Evolutionary conservation across 2,329 filamentous ascomycete genomes (phyloP), one percentile per base, ranked within the genome.

Genomic region (Arachnopeziza araneosa): DNA sequence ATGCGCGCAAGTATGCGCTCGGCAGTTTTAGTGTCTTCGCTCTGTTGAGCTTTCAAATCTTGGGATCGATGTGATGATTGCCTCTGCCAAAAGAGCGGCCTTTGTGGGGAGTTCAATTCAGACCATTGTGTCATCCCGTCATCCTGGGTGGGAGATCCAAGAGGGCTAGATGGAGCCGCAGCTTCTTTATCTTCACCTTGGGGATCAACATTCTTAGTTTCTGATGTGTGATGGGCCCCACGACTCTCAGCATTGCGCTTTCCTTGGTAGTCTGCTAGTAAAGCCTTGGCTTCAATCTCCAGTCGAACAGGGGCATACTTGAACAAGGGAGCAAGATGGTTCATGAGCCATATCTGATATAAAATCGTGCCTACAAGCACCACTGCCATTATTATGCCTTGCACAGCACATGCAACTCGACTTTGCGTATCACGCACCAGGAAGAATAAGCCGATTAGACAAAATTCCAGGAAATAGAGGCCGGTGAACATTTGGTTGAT

Each of bases 11-110:
- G 63, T 12, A 65, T 65, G 17, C 59, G 57, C 55, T 61, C 55
- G 23, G 63, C 63, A 23, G 53, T 30, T 78, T 76, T 23, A 73
- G 73, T 54, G 77, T 77, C 24, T 73, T 70, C 7, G 76, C 72
- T 7, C 80, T 78, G 4, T 80, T 80, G 7, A 82, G 79, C 0
- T 81, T 76, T 1, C 80, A 78, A 9, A 88, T 72, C 0, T 85
- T 85, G 59, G 91, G 83, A 17, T 87, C 86, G 30, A 79, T 79
- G 60, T 86, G 84, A 70, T 93, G 90, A 7, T 85, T 60, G 57
- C 56, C 63, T 58, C 44, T 61, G 49, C 57, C 55, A 60, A 50
- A 63, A 55, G 50, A 59, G 54, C 52, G 63, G 63, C 50, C 63
- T 57, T n/a, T 23, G 36, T 30, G 50, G 62, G 56, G 32, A 62